phyloP scores from a whole-genome alignment of 257 asterid species.

The Solanum neorickii region DNA sequence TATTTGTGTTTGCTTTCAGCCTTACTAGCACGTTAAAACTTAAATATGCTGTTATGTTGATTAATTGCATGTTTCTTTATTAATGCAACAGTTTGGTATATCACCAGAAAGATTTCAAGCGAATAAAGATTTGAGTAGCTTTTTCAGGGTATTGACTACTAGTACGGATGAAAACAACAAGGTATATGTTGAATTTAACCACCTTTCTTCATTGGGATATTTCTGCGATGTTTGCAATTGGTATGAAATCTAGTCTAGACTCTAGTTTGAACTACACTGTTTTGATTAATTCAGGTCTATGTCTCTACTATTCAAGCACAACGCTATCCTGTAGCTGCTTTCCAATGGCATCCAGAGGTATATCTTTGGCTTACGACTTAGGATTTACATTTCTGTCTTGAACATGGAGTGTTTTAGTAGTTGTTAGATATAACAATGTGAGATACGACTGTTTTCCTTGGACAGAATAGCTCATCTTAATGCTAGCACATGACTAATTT shows the following conservation, averaged over 20 bases:
- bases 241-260: neutral
- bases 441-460: neutral
- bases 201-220: neutral
- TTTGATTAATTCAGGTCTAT: slow-evolving; percentile 39
- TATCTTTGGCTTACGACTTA: neutral
- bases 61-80: neutral
- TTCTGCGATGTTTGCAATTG: neutral
- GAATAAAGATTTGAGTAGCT: slow-evolving; percentile 30
- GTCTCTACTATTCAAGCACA: slow-evolving; percentile 76
- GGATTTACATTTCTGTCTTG: neutral
- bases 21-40: neutral
- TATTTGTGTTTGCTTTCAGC: neutral
- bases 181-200: slow-evolving; percentile 23
- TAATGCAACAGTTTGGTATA: slow-evolving; percentile 55
- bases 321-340: slow-evolving; percentile 67
- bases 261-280: neutral
- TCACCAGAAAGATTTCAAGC: slow-evolving; percentile 63
- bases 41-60: neutral
- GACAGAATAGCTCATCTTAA: neutral
- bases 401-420: neutral
- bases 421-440: neutral
- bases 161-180: slow-evolving; percentile 54
- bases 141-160: slow-evolving; percentile 68
- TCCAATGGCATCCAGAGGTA: slow-evolving; percentile 99
- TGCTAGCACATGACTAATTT: neutral